Conservation (phyloP, 345 rosid genomes). For the Leavenworthia alabamica region DNA sequence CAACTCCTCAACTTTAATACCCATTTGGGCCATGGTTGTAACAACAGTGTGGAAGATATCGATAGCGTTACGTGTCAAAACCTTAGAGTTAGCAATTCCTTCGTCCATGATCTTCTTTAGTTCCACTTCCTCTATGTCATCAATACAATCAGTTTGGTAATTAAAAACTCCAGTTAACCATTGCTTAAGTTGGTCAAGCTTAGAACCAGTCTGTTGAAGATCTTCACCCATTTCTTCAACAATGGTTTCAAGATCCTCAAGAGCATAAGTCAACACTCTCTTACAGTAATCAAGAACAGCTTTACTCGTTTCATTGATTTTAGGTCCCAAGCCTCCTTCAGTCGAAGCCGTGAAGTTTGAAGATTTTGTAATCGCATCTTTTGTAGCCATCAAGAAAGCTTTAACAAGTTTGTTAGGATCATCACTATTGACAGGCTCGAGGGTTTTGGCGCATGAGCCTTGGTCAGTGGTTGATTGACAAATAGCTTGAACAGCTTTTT, state of each 20-base stretch:
- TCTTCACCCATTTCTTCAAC: constrained; percentile 36
- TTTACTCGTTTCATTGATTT: constrained; percentile 9
- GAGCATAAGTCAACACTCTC: constrained; percentile 28
- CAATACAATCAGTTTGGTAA: constrained; percentile 33
- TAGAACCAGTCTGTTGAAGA: constrained; percentile 23
- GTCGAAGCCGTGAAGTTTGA: constrained; percentile 35
- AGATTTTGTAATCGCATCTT: constrained; percentile 32
- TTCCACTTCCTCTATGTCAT: constrained; percentile 27
- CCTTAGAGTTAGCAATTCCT: constrained; percentile 30
- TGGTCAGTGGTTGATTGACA: constrained; percentile 44
- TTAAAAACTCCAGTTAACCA: constrained; percentile 35
- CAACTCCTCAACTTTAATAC: constrained; percentile 20
- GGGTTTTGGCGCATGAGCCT: constrained; percentile 46
- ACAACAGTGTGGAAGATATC: constrained; percentile 36
- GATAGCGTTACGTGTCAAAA: constrained; percentile 47
- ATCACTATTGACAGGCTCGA: constrained; percentile 32
- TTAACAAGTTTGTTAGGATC: constrained; percentile 48
- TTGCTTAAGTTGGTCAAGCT: constrained; percentile 31
- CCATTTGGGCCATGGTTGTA: constrained; percentile 20
- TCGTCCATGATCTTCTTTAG: constrained; percentile 23
- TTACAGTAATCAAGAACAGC: constrained; percentile 36
- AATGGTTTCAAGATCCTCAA: constrained; percentile 31
- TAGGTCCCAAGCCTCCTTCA: constrained; percentile 19
- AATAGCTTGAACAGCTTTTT: constrained; percentile 36
- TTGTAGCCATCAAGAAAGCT: constrained; percentile 34